Evolutionary conservation across 1,284 basidiomycete genomes (phyloP), one percentile per base, ranked within the genome.

Genomic region (Ceratobasidium sp.): DNA sequence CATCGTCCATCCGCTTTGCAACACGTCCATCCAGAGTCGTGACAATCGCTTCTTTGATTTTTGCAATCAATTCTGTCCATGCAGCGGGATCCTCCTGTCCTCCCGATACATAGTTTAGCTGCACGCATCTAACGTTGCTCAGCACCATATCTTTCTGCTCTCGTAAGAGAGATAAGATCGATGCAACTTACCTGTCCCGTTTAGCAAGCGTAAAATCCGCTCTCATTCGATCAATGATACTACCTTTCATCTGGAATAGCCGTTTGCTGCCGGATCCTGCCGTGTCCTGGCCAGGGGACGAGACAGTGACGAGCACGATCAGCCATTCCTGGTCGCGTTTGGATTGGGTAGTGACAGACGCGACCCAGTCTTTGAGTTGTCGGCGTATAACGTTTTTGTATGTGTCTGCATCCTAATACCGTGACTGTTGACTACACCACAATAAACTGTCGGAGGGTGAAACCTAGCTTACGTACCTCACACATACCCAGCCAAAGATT

Each of bases 161-260:
- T 33, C 33, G 33, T 4, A 33, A 33, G 33, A 33, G 33, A 33
- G 33, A 33, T 33, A 33, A 68, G 54, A 12, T 50, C 7, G 38
- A 20, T 57, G 10, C 26, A 0, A 84, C 86, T 79, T 80, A 96
- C 95, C 96, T 90, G 82, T 98, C 97, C 75, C 92, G 90, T 84
- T 96, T 97, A 80, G 94, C 94, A 0, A 88, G 83, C 82, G 98
- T 99, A 84, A 99, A 99, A 85, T 99, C 98, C 2, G 95, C 91
- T 83, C 90, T 93, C 68, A 99, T 89, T 85, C 96, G 97, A 84
- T 98, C 97, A 76, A 98, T 85, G 10, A 99, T 92, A 20, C 91
- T 92, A 64, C 93, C 90, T 85, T 92, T 96, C 82, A 94, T 90
- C 82, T 92, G 91, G 83, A 96, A 96, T 82, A 96, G 90, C 78